Percentiles rank a stretch among this genome's conserved stretches.
These are phyloP conservation scores for Chionographis japonica DNA, from an alignment of 106 monocot species.

Conservation along the genomic window DNA sequence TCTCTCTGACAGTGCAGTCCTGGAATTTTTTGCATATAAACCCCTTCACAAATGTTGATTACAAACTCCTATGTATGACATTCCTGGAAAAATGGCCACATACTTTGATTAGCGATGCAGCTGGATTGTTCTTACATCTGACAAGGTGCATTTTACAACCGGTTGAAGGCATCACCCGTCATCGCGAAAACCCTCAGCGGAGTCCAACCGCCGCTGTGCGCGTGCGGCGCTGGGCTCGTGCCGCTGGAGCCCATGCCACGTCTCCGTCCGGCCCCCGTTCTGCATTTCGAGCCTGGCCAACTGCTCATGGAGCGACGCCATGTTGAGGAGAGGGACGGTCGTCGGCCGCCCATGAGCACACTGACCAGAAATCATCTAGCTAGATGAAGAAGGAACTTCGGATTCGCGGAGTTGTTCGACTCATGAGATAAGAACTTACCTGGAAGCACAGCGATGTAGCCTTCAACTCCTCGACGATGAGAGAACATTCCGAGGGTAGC, in stretches of 20 bases:
- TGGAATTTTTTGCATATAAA: too few species aligned
- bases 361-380: conserved; percentile 16
- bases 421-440: conserved; percentile 28
- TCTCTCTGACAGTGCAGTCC: too few species aligned
- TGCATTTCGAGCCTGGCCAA: conserved; percentile 42
- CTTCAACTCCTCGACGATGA: conserved; percentile 90
- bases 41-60: too few species aligned
- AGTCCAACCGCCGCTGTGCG: conserved; percentile 53
- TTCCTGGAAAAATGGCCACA: too few species aligned
- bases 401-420: neutral
- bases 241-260: conserved; percentile 62
- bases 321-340: conserved; percentile 63
- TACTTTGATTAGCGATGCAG: too few species aligned
- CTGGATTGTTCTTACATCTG: too few species aligned
- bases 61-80: too few species aligned
- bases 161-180: conserved; percentile 1
- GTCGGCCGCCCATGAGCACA: conserved; percentile 99
- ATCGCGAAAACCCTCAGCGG: conserved; percentile 33
- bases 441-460: conserved; percentile 93
- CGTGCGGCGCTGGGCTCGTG: conserved; percentile 42
- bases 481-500: conserved; percentile 90
- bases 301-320: conserved; percentile 54
- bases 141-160: neutral
- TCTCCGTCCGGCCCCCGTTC: neutral
- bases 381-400: too few species aligned